These are phyloP conservation scores for Marasmius oreades DNA, from an alignment of 1,284 basidiomycete genomes.

Conservation along the genomic window DNA sequence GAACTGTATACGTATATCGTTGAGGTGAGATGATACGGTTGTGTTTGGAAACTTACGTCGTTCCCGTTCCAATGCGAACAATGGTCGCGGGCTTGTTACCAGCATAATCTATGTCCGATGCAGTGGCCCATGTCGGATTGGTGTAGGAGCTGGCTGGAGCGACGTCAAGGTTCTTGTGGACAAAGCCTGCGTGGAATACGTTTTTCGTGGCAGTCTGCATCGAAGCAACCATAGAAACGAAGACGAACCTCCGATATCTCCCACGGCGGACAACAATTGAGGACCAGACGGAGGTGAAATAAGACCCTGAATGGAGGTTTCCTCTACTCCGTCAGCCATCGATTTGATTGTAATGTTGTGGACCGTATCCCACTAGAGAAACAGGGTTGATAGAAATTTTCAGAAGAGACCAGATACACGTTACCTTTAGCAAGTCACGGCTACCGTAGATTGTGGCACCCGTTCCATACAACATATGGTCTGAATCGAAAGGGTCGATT, in stretches of 20 bases:
- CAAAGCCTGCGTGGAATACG: conserved; percentile 36
- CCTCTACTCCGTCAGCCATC: conserved; percentile 62
- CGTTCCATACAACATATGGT: conserved; percentile 54
- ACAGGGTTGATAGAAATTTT: not conserved
- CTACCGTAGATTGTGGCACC: conserved; percentile 60
- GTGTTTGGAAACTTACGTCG: conserved; percentile 27
- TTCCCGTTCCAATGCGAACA: conserved; percentile 47
- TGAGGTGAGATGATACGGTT: not conserved
- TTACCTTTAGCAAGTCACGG: conserved; percentile 40
- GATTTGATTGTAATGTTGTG: conserved; percentile 59
- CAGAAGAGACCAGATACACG: not conserved
- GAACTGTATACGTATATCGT: not conserved
- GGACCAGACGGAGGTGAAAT: conserved; percentile 33
- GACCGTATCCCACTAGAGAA: conserved; percentile 32
- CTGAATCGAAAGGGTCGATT: conserved; percentile 48
- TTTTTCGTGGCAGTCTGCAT: not conserved
- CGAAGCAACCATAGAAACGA: not conserved
- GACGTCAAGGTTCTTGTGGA: conserved; percentile 44
- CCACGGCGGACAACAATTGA: conserved; percentile 53
- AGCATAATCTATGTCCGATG: conserved; percentile 55
- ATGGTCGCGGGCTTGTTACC: conserved; percentile 51
- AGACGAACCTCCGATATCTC: conserved; percentile 48
- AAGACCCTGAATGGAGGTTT: conserved; percentile 44
- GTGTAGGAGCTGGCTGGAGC: conserved; percentile 39
- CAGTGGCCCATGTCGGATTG: conserved; percentile 50